These are phyloP conservation scores for Phytophthora fragariaefolia DNA, from an alignment of 352 stramenopile species.

Conservation along the genomic window DNA sequence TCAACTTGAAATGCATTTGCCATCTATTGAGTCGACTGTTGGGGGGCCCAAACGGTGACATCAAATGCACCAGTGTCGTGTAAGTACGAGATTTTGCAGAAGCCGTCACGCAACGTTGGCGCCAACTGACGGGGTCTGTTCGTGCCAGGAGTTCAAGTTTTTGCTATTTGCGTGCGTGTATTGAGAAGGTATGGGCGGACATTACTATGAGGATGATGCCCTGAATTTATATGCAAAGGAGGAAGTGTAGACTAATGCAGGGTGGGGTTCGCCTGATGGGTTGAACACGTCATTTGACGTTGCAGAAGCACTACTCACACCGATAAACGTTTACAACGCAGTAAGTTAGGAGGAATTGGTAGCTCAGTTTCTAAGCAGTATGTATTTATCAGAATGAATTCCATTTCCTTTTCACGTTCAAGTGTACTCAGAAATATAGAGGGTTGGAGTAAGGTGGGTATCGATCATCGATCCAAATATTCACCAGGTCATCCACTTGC, in stretches of 20 bases:
- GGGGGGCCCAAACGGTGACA: constrained; percentile 14
- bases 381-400: constrained; percentile 37
- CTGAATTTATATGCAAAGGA: constrained; percentile 11
- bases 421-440: constrained; percentile 66
- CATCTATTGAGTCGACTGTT: constrained; percentile 10
- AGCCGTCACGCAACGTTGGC: constrained; percentile 8
- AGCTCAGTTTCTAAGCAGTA: constrained; percentile 12
- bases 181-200: constrained; percentile 5
- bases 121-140: constrained; percentile 25
- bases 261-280: constrained; percentile 25
- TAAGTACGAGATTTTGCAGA: constrained; percentile 16
- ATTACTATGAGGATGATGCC: constrained; percentile 12
- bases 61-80: constrained; percentile 7
- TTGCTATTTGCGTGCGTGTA: constrained; percentile 24
- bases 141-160: constrained; percentile 15
- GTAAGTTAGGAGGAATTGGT: constrained; percentile 5
- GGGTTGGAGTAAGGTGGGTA: constrained; percentile 77
- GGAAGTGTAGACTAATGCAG: constrained; percentile 30
- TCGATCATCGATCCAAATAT: constrained; percentile 76
- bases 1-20: constrained; percentile 35
- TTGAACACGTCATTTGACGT: constrained; percentile 18
- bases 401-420: constrained; percentile 13
- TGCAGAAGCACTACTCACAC: constrained; percentile 19
- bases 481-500: constrained; percentile 72
- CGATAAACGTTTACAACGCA: constrained; percentile 24